Conservation (phyloP, 2,329 filamentous ascomycete species). For the Phyllosticta capitalensis region DNA sequence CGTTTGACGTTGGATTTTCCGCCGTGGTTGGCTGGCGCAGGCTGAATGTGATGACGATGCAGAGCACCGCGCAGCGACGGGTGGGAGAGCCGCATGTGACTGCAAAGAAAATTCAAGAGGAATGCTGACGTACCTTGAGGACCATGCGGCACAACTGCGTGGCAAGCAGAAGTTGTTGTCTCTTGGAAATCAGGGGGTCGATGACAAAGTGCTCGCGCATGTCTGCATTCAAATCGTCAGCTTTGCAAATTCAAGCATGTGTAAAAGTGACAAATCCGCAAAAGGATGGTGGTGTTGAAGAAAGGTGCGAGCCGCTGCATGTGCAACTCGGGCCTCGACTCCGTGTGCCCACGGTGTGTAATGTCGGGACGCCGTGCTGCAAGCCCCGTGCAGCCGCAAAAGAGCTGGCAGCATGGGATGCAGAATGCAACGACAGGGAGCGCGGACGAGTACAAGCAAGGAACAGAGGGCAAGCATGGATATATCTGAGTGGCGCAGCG, state of each 20-base stretch:
- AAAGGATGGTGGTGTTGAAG: slow-evolving; percentile 3
- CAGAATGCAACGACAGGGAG: slow-evolving; percentile 9
- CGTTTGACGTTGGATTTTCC: neutral
- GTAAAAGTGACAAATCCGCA: neutral
- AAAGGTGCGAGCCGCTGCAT: slow-evolving; percentile 12
- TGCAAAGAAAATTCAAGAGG: slow-evolving; percentile 1
- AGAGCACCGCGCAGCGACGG: neutral
- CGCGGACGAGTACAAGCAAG: slow-evolving; percentile 5
- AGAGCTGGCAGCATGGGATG: slow-evolving; percentile 9
- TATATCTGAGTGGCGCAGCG: slow-evolving; percentile 11
- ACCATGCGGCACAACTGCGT: slow-evolving; percentile 98
- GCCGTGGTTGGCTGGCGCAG: neutral
- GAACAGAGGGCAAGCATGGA: neutral
- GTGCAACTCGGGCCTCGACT: slow-evolving; percentile 8
- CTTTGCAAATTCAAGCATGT: slow-evolving; percentile 2
- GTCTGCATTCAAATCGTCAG: slow-evolving; percentile 39
- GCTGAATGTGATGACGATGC: neutral
- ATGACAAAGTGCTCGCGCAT: slow-evolving; percentile 99
- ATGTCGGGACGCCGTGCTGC: slow-evolving; percentile 1
- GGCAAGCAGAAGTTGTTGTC: slow-evolving; percentile 89
- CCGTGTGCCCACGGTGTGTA: slow-evolving; percentile 4
- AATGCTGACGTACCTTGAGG: slow-evolving; percentile 56
- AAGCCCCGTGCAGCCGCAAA: slow-evolving; percentile 8
- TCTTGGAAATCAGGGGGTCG: slow-evolving; percentile 95
- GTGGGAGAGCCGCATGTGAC: neutral